Base-by-base conservation (phyloP, 192 early-diverging fungal genomes). In the Backusella mclennaniae region DNA sequence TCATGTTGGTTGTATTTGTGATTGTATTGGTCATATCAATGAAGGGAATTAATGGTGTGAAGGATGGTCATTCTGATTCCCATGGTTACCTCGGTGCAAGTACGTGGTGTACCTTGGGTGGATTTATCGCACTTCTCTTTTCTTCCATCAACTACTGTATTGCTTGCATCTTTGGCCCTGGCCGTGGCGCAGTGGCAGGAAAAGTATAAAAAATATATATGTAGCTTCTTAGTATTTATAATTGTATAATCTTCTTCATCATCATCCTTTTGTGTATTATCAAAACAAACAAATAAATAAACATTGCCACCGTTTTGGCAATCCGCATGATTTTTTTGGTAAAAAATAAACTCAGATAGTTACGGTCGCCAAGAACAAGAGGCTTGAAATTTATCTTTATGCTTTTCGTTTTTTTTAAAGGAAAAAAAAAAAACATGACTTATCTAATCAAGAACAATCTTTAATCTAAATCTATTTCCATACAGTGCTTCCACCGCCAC, bases 61-160 rank as follows among this genome's bases (percentile, higher is more conserved):
- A 70, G 17, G 21, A 39, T 6, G 52, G 41, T 6, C 35, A 44
- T 52, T 29, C 49, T 19, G 33, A 39, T 19, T 6, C 39, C 9
- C 12, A 56, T 7, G 78, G 69, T 0, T 42, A 41, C 67, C 39
- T 76, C 8, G 78, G 78, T 12, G 73, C 78, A 6, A 49, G 59
- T 4, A 56, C 59, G 11, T 79, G 78, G 78, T 75, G 75, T 73
- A 75, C 78, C 9, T 14, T 79, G 9, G 78, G 78, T 9, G 69
- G 73, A 19, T 66, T 70, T 17, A 56, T 75, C 11, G 78, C 68
- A 0, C 35, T 79, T 9, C 67, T 79, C 0, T 56, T 79, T 11
- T 75, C 78, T 9, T 79, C 78, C 35, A 21, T 70, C 19, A 75
- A 74, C 69, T 79, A 75, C 39, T 70, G 52, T 35, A 72, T 79